Evolutionary conservation across 169 alveolate species (phyloP).

Genomic region (Cyclospora cayetanensis): DNA sequence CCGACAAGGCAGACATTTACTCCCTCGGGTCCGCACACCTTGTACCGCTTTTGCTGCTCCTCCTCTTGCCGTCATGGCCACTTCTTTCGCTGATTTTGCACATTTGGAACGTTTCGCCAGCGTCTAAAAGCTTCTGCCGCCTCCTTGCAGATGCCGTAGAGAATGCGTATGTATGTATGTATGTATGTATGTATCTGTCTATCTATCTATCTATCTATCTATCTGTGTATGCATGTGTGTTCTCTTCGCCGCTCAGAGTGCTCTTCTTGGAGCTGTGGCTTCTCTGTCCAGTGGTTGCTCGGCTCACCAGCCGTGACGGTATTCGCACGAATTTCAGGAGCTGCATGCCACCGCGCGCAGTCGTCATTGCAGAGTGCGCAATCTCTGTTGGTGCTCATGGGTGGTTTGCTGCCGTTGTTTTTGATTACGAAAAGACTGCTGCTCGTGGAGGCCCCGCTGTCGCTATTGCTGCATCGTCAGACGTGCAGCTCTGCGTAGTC

Average conservation of each 20-base stretch:
- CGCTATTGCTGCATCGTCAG: too few relatives aligned
- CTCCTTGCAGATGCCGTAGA: neutral
- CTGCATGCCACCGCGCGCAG: conserved; percentile 43
- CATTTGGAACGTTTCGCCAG: too few relatives aligned
- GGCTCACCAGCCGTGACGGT: neutral
- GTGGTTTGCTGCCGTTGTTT: neutral
- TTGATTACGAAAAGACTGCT: neutral
- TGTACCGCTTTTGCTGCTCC: neutral
- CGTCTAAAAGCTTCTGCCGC: neutral
- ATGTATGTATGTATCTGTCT: neutral
- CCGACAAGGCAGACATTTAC: conserved; percentile 67
- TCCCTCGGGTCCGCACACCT: conserved; percentile 42
- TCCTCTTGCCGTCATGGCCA: neutral
- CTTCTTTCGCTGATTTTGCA: neutral
- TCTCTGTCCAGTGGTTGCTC: conserved; percentile 30
- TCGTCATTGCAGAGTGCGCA: neutral
- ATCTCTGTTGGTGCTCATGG: neutral
- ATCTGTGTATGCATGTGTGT: neutral
- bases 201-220: neutral
- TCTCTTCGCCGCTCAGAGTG: neutral
- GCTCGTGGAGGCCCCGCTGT: neutral
- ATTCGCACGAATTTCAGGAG: conserved; percentile 22
- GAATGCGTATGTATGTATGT: neutral
- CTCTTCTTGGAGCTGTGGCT: conserved; percentile 47
- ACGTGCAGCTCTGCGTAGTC: too few relatives aligned